Evolutionary conservation across 768 basidiomycete genomes (phyloP), one percentile per base, ranked within the genome.

Genomic region (Chlorophyllum brunneum): DNA sequence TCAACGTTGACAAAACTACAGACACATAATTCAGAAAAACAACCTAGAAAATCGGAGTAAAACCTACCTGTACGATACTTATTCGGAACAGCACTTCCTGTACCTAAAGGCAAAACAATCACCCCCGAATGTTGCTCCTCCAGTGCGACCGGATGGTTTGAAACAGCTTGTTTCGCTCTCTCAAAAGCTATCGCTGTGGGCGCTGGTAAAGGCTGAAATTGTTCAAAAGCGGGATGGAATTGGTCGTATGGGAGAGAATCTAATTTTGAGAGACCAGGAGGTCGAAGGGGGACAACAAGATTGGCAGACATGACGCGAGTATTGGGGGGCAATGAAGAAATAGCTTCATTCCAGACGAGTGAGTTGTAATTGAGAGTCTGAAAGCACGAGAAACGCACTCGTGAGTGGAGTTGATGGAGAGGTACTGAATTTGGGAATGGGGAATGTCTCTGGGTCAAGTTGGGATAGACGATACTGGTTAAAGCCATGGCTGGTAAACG

Each of bases 61-160:
- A 31, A 58, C 75, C 33, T 45, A 92, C 92, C 89, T 65, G 97
- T 98, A 51, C 95, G 80, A 59, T 92, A 92, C 64, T 85, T 90
- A 33, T 78, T 85, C 0, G 95, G 92, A 34, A 90, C 65, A 0
- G 92, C 86, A 61, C 92, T 95, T 2, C 90, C 89, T 0, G 95
- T 98, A 2, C 95, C 95, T 5, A 98, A 73, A 1, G 93, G 78
- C 6, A 88, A 78, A 38, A 98, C 70, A 7, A 67, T 68, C 6
- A 98, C 78, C 48, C 41, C 56, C 16, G 36, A 29, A 18, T 27
- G 57, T 24, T n/a, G 53, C 41, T 56, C 56, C 48, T 42, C 57
- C 13, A 3, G 2, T 39, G 13, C 33, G 9, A 27, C 54, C 37
- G 40, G 56, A 27, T 42, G 44, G 36, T 64, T 61, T 27, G 66